Conservation (phyloP, 2,329 filamentous ascomycete species). For the Xylariaceae sp. region DNA sequence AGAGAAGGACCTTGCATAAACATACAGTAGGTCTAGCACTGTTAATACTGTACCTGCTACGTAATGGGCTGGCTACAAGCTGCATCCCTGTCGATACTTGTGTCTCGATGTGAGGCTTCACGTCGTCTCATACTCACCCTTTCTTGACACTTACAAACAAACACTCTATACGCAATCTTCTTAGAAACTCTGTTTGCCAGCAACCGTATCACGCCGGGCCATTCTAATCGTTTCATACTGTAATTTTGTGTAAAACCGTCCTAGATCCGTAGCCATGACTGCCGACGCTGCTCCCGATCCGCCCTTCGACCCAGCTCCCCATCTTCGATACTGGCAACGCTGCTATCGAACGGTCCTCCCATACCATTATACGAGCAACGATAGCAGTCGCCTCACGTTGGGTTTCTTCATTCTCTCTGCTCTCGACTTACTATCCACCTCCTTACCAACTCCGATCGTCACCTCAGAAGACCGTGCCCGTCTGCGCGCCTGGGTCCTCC, state of each 20-base stretch:
- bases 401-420: conserved; percentile 86
- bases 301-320: conserved; percentile 55
- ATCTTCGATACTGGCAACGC: conserved; percentile 89
- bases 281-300: conserved; percentile 8
- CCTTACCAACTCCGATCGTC: conserved; percentile 51
- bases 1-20: too few relatives aligned
- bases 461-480: conserved; percentile 39
- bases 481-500: conserved; percentile 72
- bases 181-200: background rate
- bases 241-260: too few relatives aligned
- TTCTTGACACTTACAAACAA: background rate
- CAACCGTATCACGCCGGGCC: background rate
- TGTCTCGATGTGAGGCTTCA: background rate
- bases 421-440: conserved; percentile 69
- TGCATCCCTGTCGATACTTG: too few relatives aligned
- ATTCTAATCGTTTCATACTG: too few relatives aligned
- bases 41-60: too few relatives aligned
- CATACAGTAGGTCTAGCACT: too few relatives aligned
- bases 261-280: conserved; percentile 11
- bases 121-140: background rate
- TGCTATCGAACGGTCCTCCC: conserved; percentile 80
- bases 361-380: conserved; percentile 75
- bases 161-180: background rate
- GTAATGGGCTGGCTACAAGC: too few relatives aligned
- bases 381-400: conserved; percentile 84